These are phyloP conservation scores for Mycena chlorophos DNA, from an alignment of 768 basidiomycete genomes.

Conservation along the genomic window DNA sequence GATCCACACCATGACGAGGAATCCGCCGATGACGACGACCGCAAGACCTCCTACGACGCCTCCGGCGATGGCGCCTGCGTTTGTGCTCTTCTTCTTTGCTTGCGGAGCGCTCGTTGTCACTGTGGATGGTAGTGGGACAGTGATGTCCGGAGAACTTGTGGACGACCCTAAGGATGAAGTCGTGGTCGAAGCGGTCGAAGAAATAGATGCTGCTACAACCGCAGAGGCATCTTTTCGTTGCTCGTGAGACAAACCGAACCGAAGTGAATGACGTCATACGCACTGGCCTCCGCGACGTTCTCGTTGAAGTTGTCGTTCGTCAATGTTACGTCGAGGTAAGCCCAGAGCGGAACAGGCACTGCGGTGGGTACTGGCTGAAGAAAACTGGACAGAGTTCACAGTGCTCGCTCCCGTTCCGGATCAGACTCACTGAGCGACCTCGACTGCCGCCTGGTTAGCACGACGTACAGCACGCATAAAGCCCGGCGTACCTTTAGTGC, in stretches of 20 bases:
- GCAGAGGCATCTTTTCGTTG: background rate
- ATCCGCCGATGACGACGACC: conserved; percentile 39
- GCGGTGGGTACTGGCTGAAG: conserved; percentile 42
- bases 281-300: too few species aligned
- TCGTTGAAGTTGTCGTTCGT: conserved; percentile 2
- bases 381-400: conserved; percentile 36
- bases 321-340: conserved; percentile 51
- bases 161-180: too few species aligned
- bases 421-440: conserved; percentile 33
- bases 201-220: background rate
- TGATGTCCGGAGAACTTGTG: too few species aligned
- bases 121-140: conserved; percentile 5
- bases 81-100: conserved; percentile 17
- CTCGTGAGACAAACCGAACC: conserved; percentile 3
- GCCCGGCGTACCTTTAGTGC: conserved; percentile 18
- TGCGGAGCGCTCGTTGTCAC: conserved; percentile 3
- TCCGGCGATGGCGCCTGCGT: conserved; percentile 63
- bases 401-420: background rate
- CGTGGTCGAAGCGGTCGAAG: background rate
- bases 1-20: conserved; percentile 36
- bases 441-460: conserved; percentile 24
- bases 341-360: conserved; percentile 56
- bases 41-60: conserved; percentile 58
- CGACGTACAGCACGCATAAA: too few species aligned
- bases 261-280: background rate